Evolutionary conservation across 495 filamentous ascomycete genomes (phyloP).

Genomic region (Hyaloscypha variabilis): DNA sequence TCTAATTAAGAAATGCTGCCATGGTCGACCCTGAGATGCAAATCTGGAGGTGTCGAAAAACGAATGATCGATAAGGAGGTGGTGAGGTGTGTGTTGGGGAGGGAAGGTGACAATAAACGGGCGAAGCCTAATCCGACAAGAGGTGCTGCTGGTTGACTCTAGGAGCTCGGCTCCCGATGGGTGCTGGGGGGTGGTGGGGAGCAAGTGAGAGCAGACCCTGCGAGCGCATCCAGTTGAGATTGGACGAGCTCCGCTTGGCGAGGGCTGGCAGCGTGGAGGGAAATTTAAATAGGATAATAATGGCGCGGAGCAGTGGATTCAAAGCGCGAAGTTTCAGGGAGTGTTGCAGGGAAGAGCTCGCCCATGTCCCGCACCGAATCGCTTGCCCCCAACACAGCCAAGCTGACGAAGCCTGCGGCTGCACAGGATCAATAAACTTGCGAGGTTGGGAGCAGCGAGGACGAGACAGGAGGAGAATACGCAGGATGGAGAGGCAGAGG

Average conservation of each 20-base stretch:
- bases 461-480: background rate
- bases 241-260: slow-evolving; percentile 13
- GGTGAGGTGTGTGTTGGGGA: background rate
- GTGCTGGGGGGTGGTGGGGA: too few relatives aligned
- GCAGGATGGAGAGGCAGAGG: background rate
- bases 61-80: background rate
- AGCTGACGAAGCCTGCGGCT: background rate
- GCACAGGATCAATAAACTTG: slow-evolving; percentile 1
- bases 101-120: slow-evolving; percentile 4
- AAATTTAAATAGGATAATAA: slow-evolving; percentile 3
- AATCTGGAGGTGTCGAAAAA: slow-evolving; percentile 5
- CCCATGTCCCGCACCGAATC: slow-evolving; percentile 7
- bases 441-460: background rate
- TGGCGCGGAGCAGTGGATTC: background rate
- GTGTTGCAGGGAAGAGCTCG: slow-evolving; percentile 4
- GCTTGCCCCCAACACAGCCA: slow-evolving; percentile 10
- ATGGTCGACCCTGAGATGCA: slow-evolving; percentile 18
- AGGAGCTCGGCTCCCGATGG: slow-evolving; percentile 20
- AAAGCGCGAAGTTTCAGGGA: slow-evolving; percentile 11
- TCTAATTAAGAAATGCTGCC: slow-evolving; percentile 13
- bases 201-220: slow-evolving; percentile 13
- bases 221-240: slow-evolving; percentile 11
- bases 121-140: slow-evolving; percentile 6
- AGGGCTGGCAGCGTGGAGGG: background rate
- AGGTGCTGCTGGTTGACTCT: slow-evolving; percentile 31